Percentiles rank a stretch among this genome's conserved stretches.
phyloP scores from a whole-genome alignment of 257 asterid genomes.

The Jaltomata sinuosa region DNA sequence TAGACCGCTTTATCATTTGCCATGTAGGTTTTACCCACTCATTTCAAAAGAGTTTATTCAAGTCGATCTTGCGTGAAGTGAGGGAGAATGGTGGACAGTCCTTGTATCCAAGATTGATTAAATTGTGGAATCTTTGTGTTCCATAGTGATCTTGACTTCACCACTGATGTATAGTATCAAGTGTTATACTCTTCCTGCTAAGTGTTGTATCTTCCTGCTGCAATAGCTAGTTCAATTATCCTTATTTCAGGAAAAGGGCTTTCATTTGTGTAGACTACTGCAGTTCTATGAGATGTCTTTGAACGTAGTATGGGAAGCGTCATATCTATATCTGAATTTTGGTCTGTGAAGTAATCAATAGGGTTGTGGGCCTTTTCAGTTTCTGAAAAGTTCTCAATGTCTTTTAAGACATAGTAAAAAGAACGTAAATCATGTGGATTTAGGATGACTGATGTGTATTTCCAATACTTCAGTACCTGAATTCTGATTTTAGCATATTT shows the following conservation, averaged over 20 bases:
- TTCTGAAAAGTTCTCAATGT: not conserved
- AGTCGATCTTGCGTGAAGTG: not conserved
- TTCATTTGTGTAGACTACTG: not conserved
- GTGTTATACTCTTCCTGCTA: not conserved
- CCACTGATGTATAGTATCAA: not conserved
- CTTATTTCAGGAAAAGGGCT: not conserved
- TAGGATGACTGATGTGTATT: not conserved
- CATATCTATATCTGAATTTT: not conserved
- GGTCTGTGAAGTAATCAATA: not conserved
- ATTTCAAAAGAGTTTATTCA: not conserved
- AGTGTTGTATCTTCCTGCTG: not conserved
- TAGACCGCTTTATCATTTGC: not conserved
- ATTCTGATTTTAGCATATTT: conserved; percentile 19
- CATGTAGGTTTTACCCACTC: not conserved
- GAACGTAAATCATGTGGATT: not conserved
- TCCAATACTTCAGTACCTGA: not conserved
- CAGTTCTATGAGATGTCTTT: not conserved
- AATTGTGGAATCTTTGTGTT: not conserved
- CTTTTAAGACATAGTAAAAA: not conserved
- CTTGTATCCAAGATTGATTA: not conserved
- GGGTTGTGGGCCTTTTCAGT: not conserved
- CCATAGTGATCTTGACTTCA: not conserved
- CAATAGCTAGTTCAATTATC: not conserved
- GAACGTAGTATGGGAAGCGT: not conserved
- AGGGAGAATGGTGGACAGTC: not conserved